These are phyloP conservation scores for Lentinula detonsa DNA, from an alignment of 768 basidiomycete genomes.

Conservation along the genomic window DNA sequence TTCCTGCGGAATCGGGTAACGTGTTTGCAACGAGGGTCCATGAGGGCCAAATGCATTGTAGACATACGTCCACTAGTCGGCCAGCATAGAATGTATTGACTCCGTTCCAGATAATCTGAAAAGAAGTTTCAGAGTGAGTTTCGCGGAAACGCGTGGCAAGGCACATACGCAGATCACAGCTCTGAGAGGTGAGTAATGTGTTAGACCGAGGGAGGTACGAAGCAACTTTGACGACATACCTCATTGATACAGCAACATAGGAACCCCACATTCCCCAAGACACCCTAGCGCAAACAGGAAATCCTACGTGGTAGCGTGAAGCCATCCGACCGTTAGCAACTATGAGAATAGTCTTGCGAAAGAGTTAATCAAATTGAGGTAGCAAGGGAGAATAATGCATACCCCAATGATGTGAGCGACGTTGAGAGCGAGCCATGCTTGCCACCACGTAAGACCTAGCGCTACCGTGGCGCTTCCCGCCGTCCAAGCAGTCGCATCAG, in stretches of 20 bases:
- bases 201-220: neutral
- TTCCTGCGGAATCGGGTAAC: conserved; percentile 6
- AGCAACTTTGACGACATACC: neutral
- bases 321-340: conserved; percentile 10
- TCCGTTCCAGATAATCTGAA: conserved; percentile 10
- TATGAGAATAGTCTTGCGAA: conserved; percentile 6
- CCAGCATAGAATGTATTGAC: conserved; percentile 10
- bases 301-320: conserved; percentile 9
- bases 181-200: neutral
- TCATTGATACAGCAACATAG: conserved; percentile 9
- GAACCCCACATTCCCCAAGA: conserved; percentile 12
- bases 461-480: conserved; percentile 7
- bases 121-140: neutral
- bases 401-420: conserved; percentile 10
- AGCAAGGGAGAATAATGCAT: neutral
- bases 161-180: conserved; percentile 7
- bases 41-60: conserved; percentile 9
- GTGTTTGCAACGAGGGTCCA: conserved; percentile 8
- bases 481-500: conserved; percentile 7
- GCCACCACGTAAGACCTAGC: conserved; percentile 9
- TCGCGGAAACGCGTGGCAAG: neutral
- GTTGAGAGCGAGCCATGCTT: conserved; percentile 10
- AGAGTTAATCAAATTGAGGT: neutral
- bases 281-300: conserved; percentile 8
- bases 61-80: conserved; percentile 7